A percentile compares a stretch with the other conserved stretches of the same genome.
phyloP scores from a whole-genome alignment of 306 rosid genomes.

The Hylodesmum podocarpum region DNA sequence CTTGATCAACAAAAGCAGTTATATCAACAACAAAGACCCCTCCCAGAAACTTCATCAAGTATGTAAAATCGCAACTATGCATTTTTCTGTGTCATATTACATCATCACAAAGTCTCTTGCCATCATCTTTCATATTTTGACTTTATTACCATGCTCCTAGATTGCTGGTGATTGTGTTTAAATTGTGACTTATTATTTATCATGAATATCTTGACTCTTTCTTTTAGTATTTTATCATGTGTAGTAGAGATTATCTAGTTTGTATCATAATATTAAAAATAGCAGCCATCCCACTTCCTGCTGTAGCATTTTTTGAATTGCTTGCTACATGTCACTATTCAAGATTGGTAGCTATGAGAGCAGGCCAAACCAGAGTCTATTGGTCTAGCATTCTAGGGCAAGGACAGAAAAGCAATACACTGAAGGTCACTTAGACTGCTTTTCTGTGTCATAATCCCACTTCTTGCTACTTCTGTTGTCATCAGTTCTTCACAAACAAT shows the following conservation, averaged over 20 bases:
- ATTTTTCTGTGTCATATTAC: neutral
- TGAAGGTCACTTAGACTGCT: no score
- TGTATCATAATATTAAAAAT: neutral
- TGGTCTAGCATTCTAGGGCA: no score
- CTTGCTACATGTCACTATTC: neutral
- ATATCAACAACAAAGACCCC: conserved; percentile 79
- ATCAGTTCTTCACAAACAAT: neutral
- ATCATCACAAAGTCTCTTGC: no score
- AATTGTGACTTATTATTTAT: neutral
- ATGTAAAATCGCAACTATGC: conserved; percentile 34
- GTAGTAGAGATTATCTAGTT: no score
- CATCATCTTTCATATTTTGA: neutral
- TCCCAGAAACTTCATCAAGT: conserved; percentile 90
- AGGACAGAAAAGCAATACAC: no score
- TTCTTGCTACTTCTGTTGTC: neutral
- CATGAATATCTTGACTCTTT: neutral
- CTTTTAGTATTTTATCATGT: no score
- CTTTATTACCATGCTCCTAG: neutral
- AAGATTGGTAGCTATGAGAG: neutral
- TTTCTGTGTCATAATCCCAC: neutral
- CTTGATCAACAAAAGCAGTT: conserved; percentile 90
- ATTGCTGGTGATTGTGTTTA: neutral
- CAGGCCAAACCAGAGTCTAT: neutral
- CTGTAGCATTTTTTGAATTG: neutral
- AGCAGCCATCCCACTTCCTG: neutral